Base-by-base conservation (phyloP, 306 rosid species). In the Malus asiatica region DNA sequence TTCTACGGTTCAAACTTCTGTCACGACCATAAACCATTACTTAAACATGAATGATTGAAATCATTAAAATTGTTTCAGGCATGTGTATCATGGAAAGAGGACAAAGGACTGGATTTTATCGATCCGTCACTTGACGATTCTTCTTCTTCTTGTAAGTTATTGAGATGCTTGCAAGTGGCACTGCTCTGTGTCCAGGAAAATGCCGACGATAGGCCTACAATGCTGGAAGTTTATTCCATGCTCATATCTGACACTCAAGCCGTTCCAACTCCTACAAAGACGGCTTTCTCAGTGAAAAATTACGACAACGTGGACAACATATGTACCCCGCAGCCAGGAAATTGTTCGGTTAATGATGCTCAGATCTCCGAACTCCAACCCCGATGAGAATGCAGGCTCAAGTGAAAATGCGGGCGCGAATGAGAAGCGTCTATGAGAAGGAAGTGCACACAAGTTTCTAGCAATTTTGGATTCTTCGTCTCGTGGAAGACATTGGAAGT, bases 141-240 rank as follows among this genome's bases (percentile, higher is more conserved):
- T 11, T 51, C 78, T 25, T 89, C 76, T 1, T 70, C 72, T 57
- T 86, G 81, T 61, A 88, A 85, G 72, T 79, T 87, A 59, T 45
- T 52, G 78, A 92, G 86, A 82, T 92, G 97, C 91, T 77, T 89
- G 85, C 85, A 85, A n/a, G 83, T 89, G 40, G 93, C 87, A 52
- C 81, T 92, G 16, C 70, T 87, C 42, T 90, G 97, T 16, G 96
- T 88, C 68, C 89, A 88, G 81, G 92, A 87, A 46, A 80, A 85
- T 61, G 77, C 90, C 1, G 83, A 75, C 4, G 87, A 88, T 59
- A 85, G 94, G 76, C 88, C 97, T 55, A 63, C 94, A 19, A 89
- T 89, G 90, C 48, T 88, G 69, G 87, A 87, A 76, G 84, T 89
- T 32, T 81, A 75, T 77, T 87, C 90, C 20, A 46, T 85, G 78